Conservation (phyloP, 73 alveolate genomes). For the Stentor coeruleus region DNA sequence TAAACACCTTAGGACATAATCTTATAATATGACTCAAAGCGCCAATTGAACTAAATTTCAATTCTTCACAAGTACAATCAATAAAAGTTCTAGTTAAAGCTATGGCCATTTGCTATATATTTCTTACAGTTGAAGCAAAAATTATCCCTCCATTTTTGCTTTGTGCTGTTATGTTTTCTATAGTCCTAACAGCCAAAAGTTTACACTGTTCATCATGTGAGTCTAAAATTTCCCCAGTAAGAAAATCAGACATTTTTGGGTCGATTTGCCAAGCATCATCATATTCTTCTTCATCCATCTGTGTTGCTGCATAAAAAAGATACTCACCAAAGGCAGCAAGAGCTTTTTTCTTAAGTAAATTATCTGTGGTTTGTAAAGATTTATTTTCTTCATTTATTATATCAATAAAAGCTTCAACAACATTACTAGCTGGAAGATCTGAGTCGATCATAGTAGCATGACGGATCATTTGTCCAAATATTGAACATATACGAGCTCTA, state of each 20-base stretch:
- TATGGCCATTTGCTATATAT: constrained; percentile 34
- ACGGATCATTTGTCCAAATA: constrained; percentile 84
- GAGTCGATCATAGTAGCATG: constrained; percentile 96
- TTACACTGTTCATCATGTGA: constrained; percentile 83
- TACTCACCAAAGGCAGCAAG: constrained; percentile 98
- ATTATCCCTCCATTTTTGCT: constrained; percentile 60
- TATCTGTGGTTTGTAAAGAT: too few species aligned
- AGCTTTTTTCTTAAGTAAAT: constrained; percentile 75
- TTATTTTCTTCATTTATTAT: neutral
- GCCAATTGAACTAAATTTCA: constrained; percentile 63
- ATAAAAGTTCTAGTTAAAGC: constrained; percentile 37
- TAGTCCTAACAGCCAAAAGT: constrained; percentile 89
- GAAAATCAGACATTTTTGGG: constrained; percentile 54
- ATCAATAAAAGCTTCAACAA: constrained; percentile 1
- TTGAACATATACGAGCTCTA: constrained; percentile 80
- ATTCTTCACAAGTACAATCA: constrained; percentile 43
- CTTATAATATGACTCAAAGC: constrained; percentile 63
- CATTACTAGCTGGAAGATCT: constrained; percentile 37
- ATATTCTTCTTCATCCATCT: constrained; percentile 94
- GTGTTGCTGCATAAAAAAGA: constrained; percentile 97
- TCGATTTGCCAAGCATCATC: constrained; percentile 82
- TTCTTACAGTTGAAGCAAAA: constrained; percentile 62
- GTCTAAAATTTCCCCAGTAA: constrained; percentile 61
- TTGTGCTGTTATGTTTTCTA: constrained; percentile 90
- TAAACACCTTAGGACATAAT: constrained; percentile 52